Evolutionary conservation across 2,329 filamentous ascomycete species (phyloP), one percentile per base, ranked within the genome.

Genomic region (Mariannaea sp.): DNA sequence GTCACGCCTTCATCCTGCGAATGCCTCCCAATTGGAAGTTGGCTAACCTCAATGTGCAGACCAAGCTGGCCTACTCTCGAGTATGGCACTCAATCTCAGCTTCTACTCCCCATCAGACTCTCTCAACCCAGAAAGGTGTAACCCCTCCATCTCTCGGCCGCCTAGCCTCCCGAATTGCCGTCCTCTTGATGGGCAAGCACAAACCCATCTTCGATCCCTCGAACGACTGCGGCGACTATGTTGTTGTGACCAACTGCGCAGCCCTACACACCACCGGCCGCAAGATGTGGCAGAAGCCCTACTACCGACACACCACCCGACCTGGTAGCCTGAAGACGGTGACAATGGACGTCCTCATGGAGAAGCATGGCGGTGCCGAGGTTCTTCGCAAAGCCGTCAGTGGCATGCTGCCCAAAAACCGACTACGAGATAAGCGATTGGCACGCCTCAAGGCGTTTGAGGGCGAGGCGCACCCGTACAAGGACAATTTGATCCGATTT

Each of bases 211-310:
- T 86, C 78, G 90, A 97, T 76, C 94, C 94, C 1, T 96, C 92
- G 17, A 97, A 92, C 57, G 94, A 99, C 80, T 97, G 94, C 81
- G 94, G 94, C 65, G 94, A 99, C 84, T 99, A 99, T 74, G 92
- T 99, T 10, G 93, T 99, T 1, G 92, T 94, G 45, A 90, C 90
- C 30, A 87, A 92, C 72, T 97, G 94, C 79, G 83, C 88, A 33
- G 86, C 93, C 41, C 80, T 99, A 43, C 86, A 92, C 77, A 88
- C 86, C 1, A 97, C 94, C 7, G 94, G 94, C 62, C 89, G 90
- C 72, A 99, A 99, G 79, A 89, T 86, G 72, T 87, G 84, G 75
- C 90, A 96, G 78, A 99, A 99, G 80, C 87, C 86, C 62, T 99
- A 99, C 81, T 96, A 97, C 80, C 85, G 90, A 48, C 94, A 97